Evolutionary conservation across 2,329 filamentous ascomycete species (phyloP).

Genomic region (Zymoseptoria passerinii): DNA sequence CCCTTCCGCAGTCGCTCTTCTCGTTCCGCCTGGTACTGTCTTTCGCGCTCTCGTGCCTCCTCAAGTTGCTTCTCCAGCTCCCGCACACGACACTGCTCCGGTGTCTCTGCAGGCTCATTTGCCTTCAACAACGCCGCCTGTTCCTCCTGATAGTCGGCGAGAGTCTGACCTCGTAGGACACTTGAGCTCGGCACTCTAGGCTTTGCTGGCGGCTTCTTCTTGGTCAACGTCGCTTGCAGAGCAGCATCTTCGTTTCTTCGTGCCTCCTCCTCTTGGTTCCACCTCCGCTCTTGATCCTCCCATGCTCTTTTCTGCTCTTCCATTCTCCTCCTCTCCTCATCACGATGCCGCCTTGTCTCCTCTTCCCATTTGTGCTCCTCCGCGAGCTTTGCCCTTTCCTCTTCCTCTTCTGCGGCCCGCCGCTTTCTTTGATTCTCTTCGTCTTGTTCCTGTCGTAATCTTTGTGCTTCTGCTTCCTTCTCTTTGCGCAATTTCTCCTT

Average conservation of each 20-base stretch:
- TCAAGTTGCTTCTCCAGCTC: conserved; percentile 70
- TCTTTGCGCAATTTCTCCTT: conserved; percentile 64
- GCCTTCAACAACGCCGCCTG: conserved; percentile 37
- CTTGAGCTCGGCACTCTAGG: conserved; percentile 30
- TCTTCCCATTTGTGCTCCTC: conserved; percentile 62
- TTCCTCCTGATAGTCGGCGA: conserved; percentile 78
- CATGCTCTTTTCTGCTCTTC: conserved; percentile 64
- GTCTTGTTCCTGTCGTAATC: conserved; percentile 36
- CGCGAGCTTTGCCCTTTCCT: conserved; percentile 52
- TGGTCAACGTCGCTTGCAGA: conserved; percentile 55
- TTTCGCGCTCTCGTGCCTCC: conserved; percentile 58
- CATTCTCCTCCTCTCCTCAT: conserved; percentile 50
- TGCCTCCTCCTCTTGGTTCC: conserved; percentile 68
- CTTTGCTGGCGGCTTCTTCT: conserved; percentile 57
- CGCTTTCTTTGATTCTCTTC: conserved; percentile 47
- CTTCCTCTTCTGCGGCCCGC: conserved; percentile 48
- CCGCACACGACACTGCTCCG: conserved; percentile 61
- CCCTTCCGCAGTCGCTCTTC: conserved; percentile 41
- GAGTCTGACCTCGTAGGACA: conserved; percentile 69
- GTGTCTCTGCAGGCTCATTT: conserved; percentile 31
- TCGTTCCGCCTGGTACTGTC: conserved; percentile 54
- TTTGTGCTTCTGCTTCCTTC: conserved; percentile 48
- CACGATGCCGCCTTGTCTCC: conserved; percentile 52
- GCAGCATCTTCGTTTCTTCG: conserved; percentile 65
- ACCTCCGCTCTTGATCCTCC: conserved; percentile 68